Percentiles rank a stretch among this genome's conserved stretches.
Conservation (phyloP, 2,329 filamentous ascomycete species). For the Venturia carpophila region DNA sequence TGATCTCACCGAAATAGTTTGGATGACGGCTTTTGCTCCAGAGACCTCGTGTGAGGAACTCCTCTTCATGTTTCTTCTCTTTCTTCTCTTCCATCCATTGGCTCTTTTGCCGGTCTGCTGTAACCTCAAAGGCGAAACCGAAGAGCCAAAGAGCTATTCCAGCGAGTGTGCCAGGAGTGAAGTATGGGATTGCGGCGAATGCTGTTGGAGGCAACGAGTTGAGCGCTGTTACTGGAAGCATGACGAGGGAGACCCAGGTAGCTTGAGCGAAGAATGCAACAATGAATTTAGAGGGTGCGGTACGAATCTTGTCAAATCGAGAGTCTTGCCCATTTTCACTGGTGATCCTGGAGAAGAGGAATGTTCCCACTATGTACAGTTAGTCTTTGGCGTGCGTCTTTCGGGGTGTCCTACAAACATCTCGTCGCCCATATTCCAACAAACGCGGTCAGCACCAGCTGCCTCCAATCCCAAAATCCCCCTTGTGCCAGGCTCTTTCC, state of each 20-base stretch:
- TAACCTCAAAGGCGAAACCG: slow-evolving; percentile 53
- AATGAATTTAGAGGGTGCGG: slow-evolving; percentile 45
- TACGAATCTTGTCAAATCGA: slow-evolving; percentile 49
- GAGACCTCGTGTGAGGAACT: slow-evolving; percentile 56
- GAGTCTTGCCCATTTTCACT: slow-evolving; percentile 51
- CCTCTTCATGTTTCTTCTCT: slow-evolving; percentile 58
- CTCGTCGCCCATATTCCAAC: slow-evolving; percentile 56
- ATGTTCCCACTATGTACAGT: slow-evolving; percentile 48
- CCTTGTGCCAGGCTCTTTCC: slow-evolving; percentile 22
- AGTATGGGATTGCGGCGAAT: slow-evolving; percentile 32
- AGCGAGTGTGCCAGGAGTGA: slow-evolving; percentile 44
- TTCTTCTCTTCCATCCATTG: slow-evolving; percentile 54
- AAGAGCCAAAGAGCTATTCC: slow-evolving; percentile 51
- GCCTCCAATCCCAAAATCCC: slow-evolving; percentile 49
- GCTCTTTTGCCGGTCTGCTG: slow-evolving; percentile 57
- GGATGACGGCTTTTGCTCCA: slow-evolving; percentile 57
- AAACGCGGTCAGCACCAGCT: slow-evolving; percentile 46
- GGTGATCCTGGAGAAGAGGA: slow-evolving; percentile 55
- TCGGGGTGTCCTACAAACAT: slow-evolving; percentile 35
- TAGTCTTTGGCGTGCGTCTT: slow-evolving; percentile 1
- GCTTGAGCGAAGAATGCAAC: slow-evolving; percentile 55
- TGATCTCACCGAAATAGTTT: slow-evolving; percentile 66
- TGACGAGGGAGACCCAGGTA: slow-evolving; percentile 51
- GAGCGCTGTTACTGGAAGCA: slow-evolving; percentile 56
- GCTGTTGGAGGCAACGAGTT: slow-evolving; percentile 51